Percentiles rank a stretch among this genome's conserved stretches.
Conservation (phyloP, 306 rosid species). For the Lathyrus sativus region DNA sequence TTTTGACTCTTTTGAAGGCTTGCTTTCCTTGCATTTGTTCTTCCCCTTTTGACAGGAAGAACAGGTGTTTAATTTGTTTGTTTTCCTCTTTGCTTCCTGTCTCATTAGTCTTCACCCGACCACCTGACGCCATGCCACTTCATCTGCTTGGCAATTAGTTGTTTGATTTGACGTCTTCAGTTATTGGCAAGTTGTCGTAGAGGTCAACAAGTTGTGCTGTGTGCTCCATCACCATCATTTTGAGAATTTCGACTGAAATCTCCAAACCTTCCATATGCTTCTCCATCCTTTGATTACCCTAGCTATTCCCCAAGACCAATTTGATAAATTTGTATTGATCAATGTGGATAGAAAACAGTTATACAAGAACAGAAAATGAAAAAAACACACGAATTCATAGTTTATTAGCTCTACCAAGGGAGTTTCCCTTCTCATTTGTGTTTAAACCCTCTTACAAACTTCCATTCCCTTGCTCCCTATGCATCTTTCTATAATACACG, state of each 20-base stretch:
- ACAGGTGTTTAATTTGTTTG: not conserved
- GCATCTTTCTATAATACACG: not conserved
- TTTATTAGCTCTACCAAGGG: too few species aligned
- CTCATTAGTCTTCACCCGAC: not conserved
- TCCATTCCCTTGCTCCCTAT: not conserved
- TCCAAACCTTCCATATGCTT: not conserved
- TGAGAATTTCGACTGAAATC: not conserved
- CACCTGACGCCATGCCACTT: not conserved
- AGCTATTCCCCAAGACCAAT: too few species aligned
- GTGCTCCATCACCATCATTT: not conserved
- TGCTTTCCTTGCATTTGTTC: not conserved
- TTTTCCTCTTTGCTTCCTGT: not conserved
- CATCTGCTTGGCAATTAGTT: not conserved
- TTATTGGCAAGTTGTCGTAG: not conserved
- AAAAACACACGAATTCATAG: too few species aligned
- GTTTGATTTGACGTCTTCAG: not conserved
- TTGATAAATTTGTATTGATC: too few species aligned
- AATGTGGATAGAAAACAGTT: too few species aligned
- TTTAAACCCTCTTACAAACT: slow-evolving; percentile 8
- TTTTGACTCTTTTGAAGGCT: not conserved
- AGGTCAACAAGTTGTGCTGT: not conserved
- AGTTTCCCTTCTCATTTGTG: not conserved
- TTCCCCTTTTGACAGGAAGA: not conserved
- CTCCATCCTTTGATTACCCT: not conserved
- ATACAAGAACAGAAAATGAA: too few species aligned